phyloP scores from a whole-genome alignment of 2,329 filamentous ascomycete genomes.

The Cladophialophora immunda region DNA sequence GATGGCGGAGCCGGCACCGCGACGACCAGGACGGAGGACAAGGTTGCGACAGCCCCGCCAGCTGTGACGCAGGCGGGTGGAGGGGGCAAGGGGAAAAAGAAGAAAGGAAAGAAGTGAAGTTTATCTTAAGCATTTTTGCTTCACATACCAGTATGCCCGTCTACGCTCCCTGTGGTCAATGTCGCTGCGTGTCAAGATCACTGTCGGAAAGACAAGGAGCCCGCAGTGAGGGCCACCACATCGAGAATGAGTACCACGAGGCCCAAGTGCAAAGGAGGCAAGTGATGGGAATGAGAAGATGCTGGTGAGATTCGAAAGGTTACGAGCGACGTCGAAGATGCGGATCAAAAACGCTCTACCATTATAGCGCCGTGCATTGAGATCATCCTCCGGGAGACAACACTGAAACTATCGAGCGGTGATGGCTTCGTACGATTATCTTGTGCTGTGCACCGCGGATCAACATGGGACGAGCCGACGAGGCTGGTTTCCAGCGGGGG shows the following conservation, averaged over 20 bases:
- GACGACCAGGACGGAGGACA: constrained; percentile 29
- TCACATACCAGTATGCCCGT: neutral
- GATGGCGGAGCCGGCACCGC: constrained; percentile 24
- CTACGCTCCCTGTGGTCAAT: neutral
- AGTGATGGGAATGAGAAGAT: neutral
- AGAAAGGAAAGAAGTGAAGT: constrained; percentile 41
- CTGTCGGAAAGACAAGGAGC: neutral
- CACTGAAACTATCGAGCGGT: neutral
- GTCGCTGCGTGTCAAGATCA: neutral
- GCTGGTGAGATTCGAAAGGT: neutral
- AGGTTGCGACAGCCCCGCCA: constrained; percentile 27
- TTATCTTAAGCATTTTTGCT: neutral
- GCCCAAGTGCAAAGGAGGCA: neutral
- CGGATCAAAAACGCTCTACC: neutral
- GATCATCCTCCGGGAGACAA: neutral
- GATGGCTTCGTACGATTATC: neutral
- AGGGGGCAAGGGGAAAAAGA: constrained; percentile 38
- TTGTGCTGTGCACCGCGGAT: neutral
- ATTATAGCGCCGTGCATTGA: neutral
- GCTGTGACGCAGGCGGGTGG: constrained; percentile 29
- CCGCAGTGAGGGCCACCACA: neutral
- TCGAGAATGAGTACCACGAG: neutral
- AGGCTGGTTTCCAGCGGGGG: neutral
- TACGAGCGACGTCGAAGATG: neutral
- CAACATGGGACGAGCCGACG: neutral